A percentile compares a stretch with the other conserved stretches of the same genome.
These are phyloP conservation scores for Russula abietina DNA, from an alignment of 768 basidiomycete genomes.

Conservation along the genomic window DNA sequence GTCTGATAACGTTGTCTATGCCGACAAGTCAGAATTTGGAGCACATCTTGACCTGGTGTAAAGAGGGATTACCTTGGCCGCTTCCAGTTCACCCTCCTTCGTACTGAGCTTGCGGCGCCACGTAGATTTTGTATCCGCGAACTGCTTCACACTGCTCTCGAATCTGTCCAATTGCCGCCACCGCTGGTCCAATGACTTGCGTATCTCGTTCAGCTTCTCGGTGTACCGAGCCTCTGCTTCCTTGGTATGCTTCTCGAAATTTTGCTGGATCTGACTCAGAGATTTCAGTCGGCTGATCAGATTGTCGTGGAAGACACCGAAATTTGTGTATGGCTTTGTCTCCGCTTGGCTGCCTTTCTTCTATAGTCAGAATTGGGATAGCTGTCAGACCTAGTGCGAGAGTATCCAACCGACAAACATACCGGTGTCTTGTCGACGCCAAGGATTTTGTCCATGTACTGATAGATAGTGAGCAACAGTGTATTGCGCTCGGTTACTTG, in stretches of 20 bases:
- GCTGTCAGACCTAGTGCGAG: neutral
- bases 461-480: slow-evolving; percentile 84
- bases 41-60: neutral
- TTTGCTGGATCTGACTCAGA: slow-evolving; percentile 74
- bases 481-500: slow-evolving; percentile 93
- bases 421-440: slow-evolving; percentile 85
- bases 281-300: slow-evolving; percentile 81
- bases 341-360: slow-evolving; percentile 73
- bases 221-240: slow-evolving; percentile 67
- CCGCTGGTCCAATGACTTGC: slow-evolving; percentile 79
- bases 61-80: slow-evolving; percentile 56
- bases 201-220: slow-evolving; percentile 72
- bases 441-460: slow-evolving; percentile 91
- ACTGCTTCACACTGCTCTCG: slow-evolving; percentile 75
- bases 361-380: slow-evolving; percentile 33
- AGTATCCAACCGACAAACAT: slow-evolving; percentile 29
- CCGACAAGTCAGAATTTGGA: neutral
- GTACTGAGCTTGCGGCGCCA: slow-evolving; percentile 80
- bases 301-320: slow-evolving; percentile 90
- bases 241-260: slow-evolving; percentile 82
- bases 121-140: slow-evolving; percentile 69
- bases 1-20: slow-evolving; percentile 66
- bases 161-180: slow-evolving; percentile 94
- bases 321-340: slow-evolving; percentile 91
- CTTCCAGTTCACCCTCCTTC: slow-evolving; percentile 88